phyloP scores from a whole-genome alignment of 192 early-diverging fungal genomes.

The Podila minutissima region DNA sequence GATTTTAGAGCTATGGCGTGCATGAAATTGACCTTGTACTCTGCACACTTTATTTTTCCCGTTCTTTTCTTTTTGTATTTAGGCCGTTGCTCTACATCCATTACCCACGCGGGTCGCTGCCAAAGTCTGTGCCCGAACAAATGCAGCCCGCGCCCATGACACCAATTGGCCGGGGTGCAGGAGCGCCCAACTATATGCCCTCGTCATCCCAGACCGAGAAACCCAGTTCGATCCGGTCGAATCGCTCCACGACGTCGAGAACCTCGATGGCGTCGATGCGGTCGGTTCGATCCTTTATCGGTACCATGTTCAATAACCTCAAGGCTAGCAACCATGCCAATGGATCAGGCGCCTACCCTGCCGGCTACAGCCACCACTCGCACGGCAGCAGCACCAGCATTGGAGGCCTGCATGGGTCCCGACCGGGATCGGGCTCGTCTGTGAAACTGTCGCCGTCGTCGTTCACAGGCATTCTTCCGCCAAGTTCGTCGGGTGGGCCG shows the following conservation, averaged over 20 bases:
- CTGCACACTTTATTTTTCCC: too few relatives aligned
- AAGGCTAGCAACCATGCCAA: conserved; percentile 12
- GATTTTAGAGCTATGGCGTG: background rate
- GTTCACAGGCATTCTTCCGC: conserved; percentile 30
- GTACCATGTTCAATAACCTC: conserved; percentile 48
- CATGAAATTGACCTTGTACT: background rate
- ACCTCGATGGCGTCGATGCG: conserved; percentile 48
- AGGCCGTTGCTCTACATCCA: conserved; percentile 49
- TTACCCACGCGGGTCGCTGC: conserved; percentile 40
- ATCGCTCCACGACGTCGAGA: conserved; percentile 19
- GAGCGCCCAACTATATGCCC: conserved; percentile 14
- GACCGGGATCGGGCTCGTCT: conserved; percentile 46
- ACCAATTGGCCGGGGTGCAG: conserved; percentile 19
- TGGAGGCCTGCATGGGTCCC: conserved; percentile 35
- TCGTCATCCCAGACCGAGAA: conserved; percentile 21
- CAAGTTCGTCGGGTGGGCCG: conserved; percentile 16
- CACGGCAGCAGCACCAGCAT: conserved; percentile 50
- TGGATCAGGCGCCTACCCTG: conserved; percentile 22
- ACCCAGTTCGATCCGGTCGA: conserved; percentile 50
- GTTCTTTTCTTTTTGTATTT: background rate
- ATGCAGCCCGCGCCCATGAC: conserved; percentile 41
- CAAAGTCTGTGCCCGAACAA: conserved; percentile 43
- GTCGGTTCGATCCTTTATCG: conserved; percentile 42
- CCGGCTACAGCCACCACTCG: conserved; percentile 35
- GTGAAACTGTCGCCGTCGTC: conserved; percentile 26